Conservation (phyloP, 345 rosid genomes). For the Lagerstroemia speciosa region DNA sequence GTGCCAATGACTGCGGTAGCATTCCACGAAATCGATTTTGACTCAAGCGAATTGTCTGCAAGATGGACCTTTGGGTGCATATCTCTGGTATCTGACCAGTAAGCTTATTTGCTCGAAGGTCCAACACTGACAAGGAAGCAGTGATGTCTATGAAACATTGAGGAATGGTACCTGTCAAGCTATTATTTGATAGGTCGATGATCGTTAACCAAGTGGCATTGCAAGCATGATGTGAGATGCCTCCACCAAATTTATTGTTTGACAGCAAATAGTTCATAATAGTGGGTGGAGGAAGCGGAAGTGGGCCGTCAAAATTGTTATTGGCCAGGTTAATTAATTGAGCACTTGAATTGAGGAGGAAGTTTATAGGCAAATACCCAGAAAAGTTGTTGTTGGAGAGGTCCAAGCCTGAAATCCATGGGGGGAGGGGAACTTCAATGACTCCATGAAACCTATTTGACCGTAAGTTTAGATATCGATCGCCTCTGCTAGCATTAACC, state of each 20-base stretch:
- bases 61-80: not conserved
- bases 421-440: not conserved
- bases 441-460: constrained; percentile 4
- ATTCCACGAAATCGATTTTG: constrained; percentile 17
- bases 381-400: not conserved
- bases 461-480: not conserved
- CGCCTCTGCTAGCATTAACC: rapidly evolving
- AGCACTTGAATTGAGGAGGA: not conserved
- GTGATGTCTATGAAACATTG: constrained; percentile 11
- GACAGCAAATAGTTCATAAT: not conserved
- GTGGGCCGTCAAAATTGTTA: constrained; percentile 1
- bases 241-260: not conserved
- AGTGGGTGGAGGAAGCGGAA: not conserved
- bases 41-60: constrained; percentile 14
- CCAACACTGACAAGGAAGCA: constrained; percentile 3
- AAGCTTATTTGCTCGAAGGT: constrained; percentile 13
- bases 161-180: constrained; percentile 15
- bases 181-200: not conserved
- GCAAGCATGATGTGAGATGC: not conserved
- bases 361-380: not conserved
- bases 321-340: not conserved
- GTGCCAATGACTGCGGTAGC: constrained; percentile 11
- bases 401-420: rapidly evolving
- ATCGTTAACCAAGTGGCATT: not conserved
- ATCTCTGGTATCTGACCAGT: constrained; percentile 8